Evolutionary conservation across 139 green algal species (phyloP).

Genomic region (Micractinium sp.): DNA sequence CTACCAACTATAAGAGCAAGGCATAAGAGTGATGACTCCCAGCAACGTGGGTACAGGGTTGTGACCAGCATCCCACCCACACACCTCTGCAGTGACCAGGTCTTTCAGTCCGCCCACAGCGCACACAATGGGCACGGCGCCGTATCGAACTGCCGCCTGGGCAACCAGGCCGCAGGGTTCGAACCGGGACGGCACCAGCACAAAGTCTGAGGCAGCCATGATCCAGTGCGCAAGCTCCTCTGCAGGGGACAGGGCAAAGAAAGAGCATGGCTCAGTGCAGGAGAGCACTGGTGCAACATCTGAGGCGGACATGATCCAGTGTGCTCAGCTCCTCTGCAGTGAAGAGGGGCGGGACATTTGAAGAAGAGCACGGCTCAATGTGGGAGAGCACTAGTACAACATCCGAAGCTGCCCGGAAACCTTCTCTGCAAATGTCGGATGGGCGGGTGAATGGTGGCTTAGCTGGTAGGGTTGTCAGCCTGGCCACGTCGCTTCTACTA

Average conservation of each 20-base stretch:
- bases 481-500: no score
- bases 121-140: conserved; percentile 75
- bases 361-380: no score
- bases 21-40: no score
- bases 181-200: conserved; percentile 83
- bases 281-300: not conserved
- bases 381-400: no score
- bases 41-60: no score
- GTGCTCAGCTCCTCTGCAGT: not conserved
- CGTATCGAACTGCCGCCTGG: conserved; percentile 76
- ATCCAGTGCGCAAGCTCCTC: conserved; percentile 80
- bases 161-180: conserved; percentile 91
- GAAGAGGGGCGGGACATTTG: no score
- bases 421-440: no score
- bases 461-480: no score
- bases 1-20: no score
- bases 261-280: not conserved
- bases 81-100: conserved; percentile 50
- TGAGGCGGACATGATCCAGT: no score
- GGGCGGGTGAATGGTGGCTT: no score
- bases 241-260: not conserved
- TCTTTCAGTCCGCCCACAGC: conserved; percentile 79
- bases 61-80: not conserved
- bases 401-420: no score
- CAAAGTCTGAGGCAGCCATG: conserved; percentile 76